Percentiles rank a stretch among this genome's conserved stretches.
Conservation (phyloP, 768 basidiomycete genomes). For the Psilocybe subaeruginosa region DNA sequence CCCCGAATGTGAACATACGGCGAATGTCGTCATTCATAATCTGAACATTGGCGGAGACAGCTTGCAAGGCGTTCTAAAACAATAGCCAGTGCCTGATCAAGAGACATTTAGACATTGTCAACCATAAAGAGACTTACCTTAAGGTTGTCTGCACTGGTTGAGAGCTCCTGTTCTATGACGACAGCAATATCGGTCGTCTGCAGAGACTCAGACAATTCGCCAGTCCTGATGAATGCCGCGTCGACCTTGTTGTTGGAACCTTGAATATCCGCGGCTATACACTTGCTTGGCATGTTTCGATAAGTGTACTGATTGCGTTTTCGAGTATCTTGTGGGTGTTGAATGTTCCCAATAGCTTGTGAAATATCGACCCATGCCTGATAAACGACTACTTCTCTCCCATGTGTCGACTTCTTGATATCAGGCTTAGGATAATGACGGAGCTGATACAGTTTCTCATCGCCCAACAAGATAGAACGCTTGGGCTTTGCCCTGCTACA, state of each 20-base stretch:
- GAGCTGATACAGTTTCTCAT: too few species aligned
- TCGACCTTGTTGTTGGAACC: background rate
- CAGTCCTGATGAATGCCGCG: background rate
- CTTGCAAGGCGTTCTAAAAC: background rate
- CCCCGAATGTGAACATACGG: background rate
- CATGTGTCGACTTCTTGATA: too few species aligned
- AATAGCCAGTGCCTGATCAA: background rate
- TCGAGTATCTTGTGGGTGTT: too few species aligned
- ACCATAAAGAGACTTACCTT: background rate
- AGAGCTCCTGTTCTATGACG: background rate
- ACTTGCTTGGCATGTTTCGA: background rate
- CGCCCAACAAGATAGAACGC: too few species aligned
- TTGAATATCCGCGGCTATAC: background rate
- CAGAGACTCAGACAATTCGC: background rate
- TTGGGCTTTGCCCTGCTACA: too few species aligned
- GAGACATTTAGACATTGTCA: background rate
- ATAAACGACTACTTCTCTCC: too few species aligned
- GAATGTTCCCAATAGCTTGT: too few species aligned
- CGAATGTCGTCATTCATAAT: conserved; percentile 3
- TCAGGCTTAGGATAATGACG: too few species aligned
- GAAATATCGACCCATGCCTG: too few species aligned
- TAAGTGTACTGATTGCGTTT: background rate
- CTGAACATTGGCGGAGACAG: background rate
- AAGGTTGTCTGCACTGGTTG: too few species aligned
- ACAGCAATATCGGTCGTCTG: background rate